Evolutionary conservation across 352 stramenopile genomes (phyloP), one percentile per base, ranked within the genome.

Genomic region (Stramenopiles sp.): DNA sequence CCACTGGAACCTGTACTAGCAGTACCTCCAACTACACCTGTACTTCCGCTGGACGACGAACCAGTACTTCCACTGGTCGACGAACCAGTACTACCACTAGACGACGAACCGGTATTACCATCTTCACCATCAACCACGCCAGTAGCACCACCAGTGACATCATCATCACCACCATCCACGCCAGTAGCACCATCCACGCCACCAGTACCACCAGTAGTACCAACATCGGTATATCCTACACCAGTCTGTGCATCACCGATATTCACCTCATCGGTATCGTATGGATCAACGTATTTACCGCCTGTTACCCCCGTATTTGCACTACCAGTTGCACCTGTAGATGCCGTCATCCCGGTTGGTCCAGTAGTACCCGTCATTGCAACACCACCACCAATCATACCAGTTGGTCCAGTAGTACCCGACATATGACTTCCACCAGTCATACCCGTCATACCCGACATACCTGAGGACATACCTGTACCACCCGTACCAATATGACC

Each of bases 251-350:
- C 53, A 71, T 71, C 53, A 6, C 53, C 53, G 6, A 71, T 2
- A 71, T 71, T 2, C 53, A 6, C 53, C 6, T 71, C 53, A 71
- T 71, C 53, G 2, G 6, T 6, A 71, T 71, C 6, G 53, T 71
- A 71, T 71, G 53, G 53, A 6, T 71, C 53, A 2, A 6, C 2
- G 35, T 71, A 71, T 6, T 6, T 2, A 6, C 53, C 53, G 2
- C 53, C 53, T 2, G 53, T 71, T 71, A 71, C 53, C 2, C 53
- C 53, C 6, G 53, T 71, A 71, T 71, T 71, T 2, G 2, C 2
- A 6, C 53, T 6, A 71, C 53, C 53, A 71, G 53, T 71, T 6
- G 53, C 53, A 71, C 2, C 53, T 2, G 53, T 71, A 6, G 53
- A 2, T 6, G 53, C 53, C 6, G 2, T 6, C 53, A 71, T 71